These are phyloP conservation scores for Mycena capillaripes DNA, from an alignment of 768 basidiomycete genomes.

Conservation along the genomic window DNA sequence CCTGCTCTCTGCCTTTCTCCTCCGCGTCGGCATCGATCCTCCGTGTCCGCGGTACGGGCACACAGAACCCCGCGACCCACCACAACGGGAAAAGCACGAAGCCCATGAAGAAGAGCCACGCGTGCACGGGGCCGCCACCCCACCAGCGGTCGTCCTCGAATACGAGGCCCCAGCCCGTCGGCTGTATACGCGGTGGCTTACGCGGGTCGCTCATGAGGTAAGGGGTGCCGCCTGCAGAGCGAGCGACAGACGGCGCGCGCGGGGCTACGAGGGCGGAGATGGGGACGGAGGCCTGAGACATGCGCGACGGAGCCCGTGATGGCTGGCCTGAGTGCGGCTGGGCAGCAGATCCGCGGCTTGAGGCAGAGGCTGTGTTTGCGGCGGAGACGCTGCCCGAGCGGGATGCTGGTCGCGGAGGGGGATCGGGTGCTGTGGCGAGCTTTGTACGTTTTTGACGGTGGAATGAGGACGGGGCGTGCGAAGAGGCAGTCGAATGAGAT, in stretches of 20 bases:
- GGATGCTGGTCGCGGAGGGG: slow-evolving; percentile 55
- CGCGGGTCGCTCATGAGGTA: slow-evolving; percentile 86
- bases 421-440: slow-evolving; percentile 63
- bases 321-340: no score
- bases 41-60: slow-evolving; percentile 73
- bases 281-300: slow-evolving; percentile 73
- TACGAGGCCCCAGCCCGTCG: slow-evolving; percentile 74
- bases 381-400: slow-evolving; percentile 57
- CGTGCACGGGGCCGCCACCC: slow-evolving; percentile 65
- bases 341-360: slow-evolving; percentile 49
- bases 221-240: slow-evolving; percentile 50
- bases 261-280: slow-evolving; percentile 84
- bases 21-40: slow-evolving; percentile 67
- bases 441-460: slow-evolving; percentile 76
- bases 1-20: slow-evolving; percentile 73
- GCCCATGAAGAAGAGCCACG: slow-evolving; percentile 85
- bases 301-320: slow-evolving; percentile 59
- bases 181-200: slow-evolving; percentile 68
- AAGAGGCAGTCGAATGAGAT: slow-evolving; percentile 68
- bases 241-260: slow-evolving; percentile 79
- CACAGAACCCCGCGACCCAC: slow-evolving; percentile 65
- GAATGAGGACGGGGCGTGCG: slow-evolving; percentile 80
- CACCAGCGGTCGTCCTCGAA: slow-evolving; percentile 53
- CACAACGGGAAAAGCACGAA: slow-evolving; percentile 78
- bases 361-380: slow-evolving; percentile 42